Evolutionary conservation across 345 rosid species (phyloP).

Genomic region (Acer yangbiense): DNA sequence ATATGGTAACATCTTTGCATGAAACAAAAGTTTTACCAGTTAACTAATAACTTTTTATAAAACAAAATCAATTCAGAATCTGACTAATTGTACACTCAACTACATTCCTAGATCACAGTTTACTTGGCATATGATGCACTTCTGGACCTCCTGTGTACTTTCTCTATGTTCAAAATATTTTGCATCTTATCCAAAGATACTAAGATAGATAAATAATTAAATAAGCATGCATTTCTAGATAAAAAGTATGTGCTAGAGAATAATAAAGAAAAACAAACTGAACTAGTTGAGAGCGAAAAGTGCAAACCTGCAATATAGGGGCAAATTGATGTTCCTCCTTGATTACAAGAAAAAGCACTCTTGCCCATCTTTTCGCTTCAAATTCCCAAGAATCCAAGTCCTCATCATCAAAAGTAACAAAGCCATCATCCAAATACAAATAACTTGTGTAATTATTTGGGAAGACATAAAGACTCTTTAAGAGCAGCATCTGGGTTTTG

Average conservation of each 20-base stretch:
- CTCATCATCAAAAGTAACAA: slow-evolving; percentile 66
- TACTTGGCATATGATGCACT: background rate
- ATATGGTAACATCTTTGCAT: background rate
- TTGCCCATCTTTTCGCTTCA: slow-evolving; percentile 84
- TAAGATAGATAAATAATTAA: background rate
- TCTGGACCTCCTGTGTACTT: background rate
- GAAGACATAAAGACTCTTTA: slow-evolving; percentile 59
- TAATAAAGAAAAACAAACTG: slow-evolving; percentile 3
- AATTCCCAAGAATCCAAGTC: slow-evolving; percentile 87
- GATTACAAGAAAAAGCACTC: slow-evolving; percentile 59
- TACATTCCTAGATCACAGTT: background rate
- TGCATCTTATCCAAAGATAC: background rate
- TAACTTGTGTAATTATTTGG: slow-evolving; percentile 48
- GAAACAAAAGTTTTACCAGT: background rate
- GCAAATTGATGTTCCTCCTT: slow-evolving; percentile 50
- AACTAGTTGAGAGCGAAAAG: slow-evolving; percentile 11
- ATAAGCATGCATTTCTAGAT: background rate
- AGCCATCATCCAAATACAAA: slow-evolving; percentile 30
- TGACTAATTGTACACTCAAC: background rate
- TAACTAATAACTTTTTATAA: background rate
- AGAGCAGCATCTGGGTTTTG: slow-evolving; percentile 37
- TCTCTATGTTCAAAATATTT: background rate
- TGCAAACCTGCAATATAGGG: slow-evolving; percentile 59
- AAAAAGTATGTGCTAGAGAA: background rate
- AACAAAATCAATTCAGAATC: background rate